phyloP scores from a whole-genome alignment of 805 yeast species.

The Hanseniaspora vineae region DNA sequence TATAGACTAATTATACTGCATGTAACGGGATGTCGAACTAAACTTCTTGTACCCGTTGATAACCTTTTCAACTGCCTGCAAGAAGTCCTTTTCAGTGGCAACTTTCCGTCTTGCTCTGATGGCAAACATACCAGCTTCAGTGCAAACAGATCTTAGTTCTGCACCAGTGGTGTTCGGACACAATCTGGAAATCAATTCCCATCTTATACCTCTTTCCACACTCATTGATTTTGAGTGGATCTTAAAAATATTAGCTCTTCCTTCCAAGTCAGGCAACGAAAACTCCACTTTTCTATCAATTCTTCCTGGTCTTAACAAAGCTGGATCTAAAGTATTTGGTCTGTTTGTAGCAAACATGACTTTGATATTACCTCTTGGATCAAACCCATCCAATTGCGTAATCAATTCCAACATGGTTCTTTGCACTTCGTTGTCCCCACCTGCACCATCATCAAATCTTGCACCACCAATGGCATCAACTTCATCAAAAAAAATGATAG shows the following conservation, averaged over 20 bases:
- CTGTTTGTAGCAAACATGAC: constrained; percentile 99
- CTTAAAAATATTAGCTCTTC: constrained; percentile 93
- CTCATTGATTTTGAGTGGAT: constrained; percentile 97
- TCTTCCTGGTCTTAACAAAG: constrained; percentile 95
- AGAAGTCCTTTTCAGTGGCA: constrained; percentile 94
- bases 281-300: constrained; percentile 98
- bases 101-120: constrained; percentile 96
- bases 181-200: constrained; percentile 95
- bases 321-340: constrained; percentile 97
- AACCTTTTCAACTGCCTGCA: constrained; percentile 96
- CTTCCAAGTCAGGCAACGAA: constrained; percentile 91
- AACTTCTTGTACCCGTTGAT: constrained; percentile 97
- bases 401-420: constrained; percentile 97
- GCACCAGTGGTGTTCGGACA: constrained; percentile 99
- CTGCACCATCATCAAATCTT: constrained; percentile 99
- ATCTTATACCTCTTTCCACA: constrained; percentile 91
- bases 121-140: constrained; percentile 99
- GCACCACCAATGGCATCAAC: constrained; percentile 99
- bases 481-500: constrained; percentile 96
- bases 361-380: constrained; percentile 96
- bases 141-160: constrained; percentile 93
- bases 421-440: constrained; percentile 98
- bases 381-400: constrained; percentile 96
- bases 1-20: constrained; percentile 74
- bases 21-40: constrained; percentile 91